Conservation (phyloP, 1,284 basidiomycete genomes). For the Ustilago sp. region DNA sequence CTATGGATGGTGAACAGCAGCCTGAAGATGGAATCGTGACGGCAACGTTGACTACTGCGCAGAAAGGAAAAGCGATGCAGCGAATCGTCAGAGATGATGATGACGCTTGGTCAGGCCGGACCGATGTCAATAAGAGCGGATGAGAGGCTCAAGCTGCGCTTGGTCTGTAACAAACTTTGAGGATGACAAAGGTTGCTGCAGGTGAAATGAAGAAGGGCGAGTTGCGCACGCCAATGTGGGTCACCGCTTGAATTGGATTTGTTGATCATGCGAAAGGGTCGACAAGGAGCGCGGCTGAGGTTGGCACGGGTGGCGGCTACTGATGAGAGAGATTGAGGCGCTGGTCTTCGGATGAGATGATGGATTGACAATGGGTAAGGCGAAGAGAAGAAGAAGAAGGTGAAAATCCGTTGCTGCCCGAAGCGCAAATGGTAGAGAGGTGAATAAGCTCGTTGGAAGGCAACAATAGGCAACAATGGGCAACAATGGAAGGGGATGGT, state of each 20-base stretch:
- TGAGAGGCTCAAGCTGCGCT: background rate
- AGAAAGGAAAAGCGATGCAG: background rate
- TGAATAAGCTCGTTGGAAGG: background rate
- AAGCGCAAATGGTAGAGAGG: background rate
- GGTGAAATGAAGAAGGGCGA: background rate
- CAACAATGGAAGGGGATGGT: background rate
- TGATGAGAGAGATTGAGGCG: background rate
- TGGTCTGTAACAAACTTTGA: background rate
- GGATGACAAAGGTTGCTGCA: constrained; percentile 1
- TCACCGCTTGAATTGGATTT: background rate
- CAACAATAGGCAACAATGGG: too few species aligned
- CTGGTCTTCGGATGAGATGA: background rate
- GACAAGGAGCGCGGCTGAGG: background rate
- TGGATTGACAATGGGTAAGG: background rate
- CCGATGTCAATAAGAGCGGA: background rate
- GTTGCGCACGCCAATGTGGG: background rate
- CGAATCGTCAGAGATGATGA: background rate
- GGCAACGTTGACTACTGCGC: background rate
- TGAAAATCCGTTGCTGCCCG: background rate
- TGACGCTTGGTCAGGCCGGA: background rate
- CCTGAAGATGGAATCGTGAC: background rate
- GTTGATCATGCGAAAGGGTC: background rate
- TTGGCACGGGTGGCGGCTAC: too few species aligned
- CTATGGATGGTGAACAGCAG: background rate
- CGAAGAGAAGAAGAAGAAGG: background rate